Conservation (phyloP, 2,329 filamentous ascomycete species). For the Beauveria sp. region DNA sequence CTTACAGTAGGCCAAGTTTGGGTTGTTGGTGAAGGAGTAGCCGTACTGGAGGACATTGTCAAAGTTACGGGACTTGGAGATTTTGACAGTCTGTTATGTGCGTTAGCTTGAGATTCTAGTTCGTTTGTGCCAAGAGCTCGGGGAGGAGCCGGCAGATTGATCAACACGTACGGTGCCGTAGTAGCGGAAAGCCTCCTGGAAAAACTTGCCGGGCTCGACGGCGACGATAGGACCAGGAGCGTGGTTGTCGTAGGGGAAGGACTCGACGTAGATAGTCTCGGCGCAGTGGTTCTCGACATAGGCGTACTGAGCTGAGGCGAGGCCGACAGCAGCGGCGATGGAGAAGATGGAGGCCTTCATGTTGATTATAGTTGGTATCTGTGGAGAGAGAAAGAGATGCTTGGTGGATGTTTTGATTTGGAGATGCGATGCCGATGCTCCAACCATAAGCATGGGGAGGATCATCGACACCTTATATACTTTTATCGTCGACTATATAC, state of each 20-base stretch:
- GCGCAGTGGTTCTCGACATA: slow-evolving; percentile 30
- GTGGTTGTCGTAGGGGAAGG: slow-evolving; percentile 26
- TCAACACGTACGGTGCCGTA: slow-evolving; percentile 28
- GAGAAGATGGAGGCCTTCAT: slow-evolving; percentile 24
- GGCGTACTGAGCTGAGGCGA: slow-evolving; percentile 27
- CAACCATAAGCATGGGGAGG: neutral
- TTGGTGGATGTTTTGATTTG: neutral
- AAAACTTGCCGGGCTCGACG: slow-evolving; percentile 25
- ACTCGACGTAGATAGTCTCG: slow-evolving; percentile 29
- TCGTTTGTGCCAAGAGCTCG: neutral
- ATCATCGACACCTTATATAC: neutral
- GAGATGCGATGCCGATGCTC: neutral
- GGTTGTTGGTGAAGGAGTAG: slow-evolving; percentile 30
- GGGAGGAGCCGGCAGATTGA: neutral
- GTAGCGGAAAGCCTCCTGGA: slow-evolving; percentile 26
- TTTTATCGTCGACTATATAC: neutral
- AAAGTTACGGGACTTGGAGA: slow-evolving; percentile 31
- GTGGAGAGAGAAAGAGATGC: neutral
- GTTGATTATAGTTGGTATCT: slow-evolving; percentile 10
- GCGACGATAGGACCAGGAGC: slow-evolving; percentile 25
- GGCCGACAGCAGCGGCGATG: slow-evolving; percentile 25
- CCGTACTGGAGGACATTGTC: slow-evolving; percentile 32
- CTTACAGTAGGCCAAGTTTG: slow-evolving; percentile 33
- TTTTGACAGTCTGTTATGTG: slow-evolving; percentile 31
- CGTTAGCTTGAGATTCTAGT: neutral